Evolutionary conservation across 2,329 filamentous ascomycete genomes (phyloP).

Genomic region (Beauveria medogensis): DNA sequence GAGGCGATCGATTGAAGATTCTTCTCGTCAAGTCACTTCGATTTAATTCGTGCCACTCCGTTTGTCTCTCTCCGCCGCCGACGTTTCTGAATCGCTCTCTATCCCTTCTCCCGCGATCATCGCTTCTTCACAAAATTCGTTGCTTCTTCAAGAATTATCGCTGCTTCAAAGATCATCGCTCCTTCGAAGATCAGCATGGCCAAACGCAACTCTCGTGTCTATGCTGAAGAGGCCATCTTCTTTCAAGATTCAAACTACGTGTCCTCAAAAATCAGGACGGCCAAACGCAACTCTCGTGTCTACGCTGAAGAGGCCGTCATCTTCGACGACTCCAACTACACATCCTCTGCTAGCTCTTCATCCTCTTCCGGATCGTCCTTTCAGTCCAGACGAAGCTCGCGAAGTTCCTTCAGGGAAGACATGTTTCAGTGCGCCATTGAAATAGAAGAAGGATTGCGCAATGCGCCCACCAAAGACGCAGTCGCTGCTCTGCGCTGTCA

Average conservation of each 20-base stretch:
- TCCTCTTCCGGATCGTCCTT: conserved; percentile 16
- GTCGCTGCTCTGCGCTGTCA: conserved; percentile 1
- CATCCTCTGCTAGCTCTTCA: not conserved
- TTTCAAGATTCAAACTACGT: too few relatives aligned
- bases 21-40: not conserved
- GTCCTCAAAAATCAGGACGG: conserved; percentile 14
- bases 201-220: conserved; percentile 19
- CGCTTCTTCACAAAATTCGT: too few relatives aligned
- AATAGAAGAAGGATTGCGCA: conserved; percentile 17
- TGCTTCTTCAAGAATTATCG: too few relatives aligned
- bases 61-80: not conserved
- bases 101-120: not conserved
- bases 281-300: conserved; percentile 18
- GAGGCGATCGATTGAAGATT: too few relatives aligned
- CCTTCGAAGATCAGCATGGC: conserved; percentile 13
- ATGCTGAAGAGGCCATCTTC: conserved; percentile 14
- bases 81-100: not conserved
- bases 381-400: conserved; percentile 23
- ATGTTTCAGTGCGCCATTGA: conserved; percentile 16
- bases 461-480: not conserved
- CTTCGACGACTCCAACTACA: conserved; percentile 11
- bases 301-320: conserved; percentile 16
- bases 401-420: conserved; percentile 23
- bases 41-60: not conserved
- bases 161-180: too few relatives aligned